These are phyloP conservation scores for Hypericum androsaemum DNA, from an alignment of 345 rosid genomes.

Conservation along the genomic window DNA sequence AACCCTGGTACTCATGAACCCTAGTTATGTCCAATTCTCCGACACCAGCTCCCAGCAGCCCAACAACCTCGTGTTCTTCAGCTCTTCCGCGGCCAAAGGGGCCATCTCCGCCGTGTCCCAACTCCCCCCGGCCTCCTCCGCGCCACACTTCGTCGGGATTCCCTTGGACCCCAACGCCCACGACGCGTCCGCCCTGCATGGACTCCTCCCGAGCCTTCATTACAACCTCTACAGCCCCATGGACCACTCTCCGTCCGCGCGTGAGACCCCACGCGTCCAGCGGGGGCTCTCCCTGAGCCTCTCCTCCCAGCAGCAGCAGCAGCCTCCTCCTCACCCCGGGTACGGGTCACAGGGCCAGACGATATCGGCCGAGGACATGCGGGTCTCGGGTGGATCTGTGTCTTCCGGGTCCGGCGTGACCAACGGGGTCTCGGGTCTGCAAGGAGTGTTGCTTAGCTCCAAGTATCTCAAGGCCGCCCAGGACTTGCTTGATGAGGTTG, in stretches of 20 bases:
- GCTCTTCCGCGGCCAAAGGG: constrained; percentile 32
- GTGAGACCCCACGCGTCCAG: constrained; percentile 65
- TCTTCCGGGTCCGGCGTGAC: constrained; percentile 74
- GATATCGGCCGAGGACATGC: constrained; percentile 36
- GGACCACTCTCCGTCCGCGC: constrained; percentile 40
- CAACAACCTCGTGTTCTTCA: constrained; percentile 40
- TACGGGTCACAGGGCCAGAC: constrained; percentile 40
- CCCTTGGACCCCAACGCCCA: constrained; percentile 51
- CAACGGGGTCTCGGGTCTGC: constrained; percentile 51
- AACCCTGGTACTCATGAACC: constrained; percentile 95
- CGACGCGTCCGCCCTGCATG: constrained; percentile 57
- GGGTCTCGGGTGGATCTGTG: constrained; percentile 45
- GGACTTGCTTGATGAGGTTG: constrained; percentile 65
- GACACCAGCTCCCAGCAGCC: constrained; percentile 41
- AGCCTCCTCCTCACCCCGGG: constrained; percentile 4
- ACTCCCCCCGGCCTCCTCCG: constrained; percentile 43
- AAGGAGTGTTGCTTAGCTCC: constrained; percentile 24
- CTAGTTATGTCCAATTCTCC: constrained; percentile 76
- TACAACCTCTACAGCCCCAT: constrained; percentile 60
- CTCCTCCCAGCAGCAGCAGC: constrained; percentile 56
- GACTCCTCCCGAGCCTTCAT: constrained; percentile 66
- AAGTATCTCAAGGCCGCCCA: constrained; percentile 64
- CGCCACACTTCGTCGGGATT: constrained; percentile 81
- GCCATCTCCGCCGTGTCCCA: constrained; percentile 13
- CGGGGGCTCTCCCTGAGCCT: constrained; percentile 76